Evolutionary conservation across 768 basidiomycete genomes (phyloP).

Genomic region (Termitomyces sp.): DNA sequence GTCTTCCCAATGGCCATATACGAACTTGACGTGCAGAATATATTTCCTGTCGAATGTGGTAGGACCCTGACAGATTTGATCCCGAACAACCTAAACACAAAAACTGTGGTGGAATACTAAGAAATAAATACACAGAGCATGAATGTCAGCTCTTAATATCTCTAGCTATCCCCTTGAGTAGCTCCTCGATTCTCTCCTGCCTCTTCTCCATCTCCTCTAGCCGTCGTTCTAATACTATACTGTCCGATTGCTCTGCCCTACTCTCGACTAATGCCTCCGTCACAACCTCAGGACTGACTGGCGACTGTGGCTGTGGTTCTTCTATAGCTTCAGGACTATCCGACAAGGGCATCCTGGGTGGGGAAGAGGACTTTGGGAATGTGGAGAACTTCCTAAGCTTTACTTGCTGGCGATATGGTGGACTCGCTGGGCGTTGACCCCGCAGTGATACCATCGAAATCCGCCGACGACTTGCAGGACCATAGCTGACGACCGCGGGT

Average conservation of each 20-base stretch:
- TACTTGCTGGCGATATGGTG: constrained; percentile 14
- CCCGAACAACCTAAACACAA: not conserved
- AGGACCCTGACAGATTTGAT: constrained; percentile 7
- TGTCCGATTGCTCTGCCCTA: constrained; percentile 1
- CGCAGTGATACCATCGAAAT: constrained; percentile 27
- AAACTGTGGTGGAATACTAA: not conserved
- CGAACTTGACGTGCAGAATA: not conserved
- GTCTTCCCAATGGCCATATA: not conserved
- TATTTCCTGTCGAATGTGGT: constrained; percentile 1
- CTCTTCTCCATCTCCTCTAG: constrained; percentile 35
- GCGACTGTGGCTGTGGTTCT: constrained; percentile 1
- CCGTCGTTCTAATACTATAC: constrained; percentile 11
- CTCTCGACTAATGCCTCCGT: constrained; percentile 17
- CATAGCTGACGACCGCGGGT: constrained; percentile 32
- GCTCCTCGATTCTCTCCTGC: constrained; percentile 40
- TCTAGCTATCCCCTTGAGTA: constrained; percentile 33
- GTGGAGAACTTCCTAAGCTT: constrained; percentile 20
- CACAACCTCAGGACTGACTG: constrained; percentile 18
- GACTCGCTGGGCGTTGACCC: constrained; percentile 10
- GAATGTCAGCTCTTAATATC: constrained; percentile 19
- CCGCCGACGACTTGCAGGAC: constrained; percentile 37
- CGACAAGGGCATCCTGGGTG: constrained; percentile 8
- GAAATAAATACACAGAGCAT: too few relatives aligned
- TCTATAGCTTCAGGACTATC: constrained; percentile 15
- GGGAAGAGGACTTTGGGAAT: constrained; percentile 15